Evolutionary conservation across 2,329 filamentous ascomycete species (phyloP).

Genomic region (Hymenoscyphus albidus): DNA sequence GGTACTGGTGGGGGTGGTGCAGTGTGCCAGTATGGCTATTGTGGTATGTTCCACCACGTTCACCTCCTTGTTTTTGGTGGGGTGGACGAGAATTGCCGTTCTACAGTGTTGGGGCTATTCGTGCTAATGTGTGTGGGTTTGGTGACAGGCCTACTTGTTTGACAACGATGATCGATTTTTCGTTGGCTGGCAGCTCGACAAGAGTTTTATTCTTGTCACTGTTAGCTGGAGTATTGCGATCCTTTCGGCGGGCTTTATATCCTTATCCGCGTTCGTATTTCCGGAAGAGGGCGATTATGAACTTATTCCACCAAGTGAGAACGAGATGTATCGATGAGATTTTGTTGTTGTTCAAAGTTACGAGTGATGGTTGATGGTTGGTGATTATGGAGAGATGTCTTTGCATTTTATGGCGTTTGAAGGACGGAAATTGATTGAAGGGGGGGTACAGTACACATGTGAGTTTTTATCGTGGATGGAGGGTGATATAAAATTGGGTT

Average conservation of each 20-base stretch:
- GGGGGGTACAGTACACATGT: background rate
- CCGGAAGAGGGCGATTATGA: conserved; percentile 85
- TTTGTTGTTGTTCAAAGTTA: background rate
- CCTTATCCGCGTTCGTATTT: conserved; percentile 64
- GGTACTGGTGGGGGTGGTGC: conserved; percentile 59
- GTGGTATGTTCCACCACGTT: conserved; percentile 59
- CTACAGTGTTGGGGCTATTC: too few relatives aligned
- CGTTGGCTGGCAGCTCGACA: conserved; percentile 76
- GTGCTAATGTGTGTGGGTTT: conserved; percentile 11
- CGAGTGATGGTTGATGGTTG: background rate
- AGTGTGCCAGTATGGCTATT: conserved; percentile 74
- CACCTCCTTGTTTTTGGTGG: conserved; percentile 5
- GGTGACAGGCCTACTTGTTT: conserved; percentile 69
- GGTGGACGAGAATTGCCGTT: background rate
- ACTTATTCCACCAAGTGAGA: conserved; percentile 55
- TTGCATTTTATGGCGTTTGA: background rate
- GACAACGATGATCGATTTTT: conserved; percentile 81
- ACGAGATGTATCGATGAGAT: conserved; percentile 2
- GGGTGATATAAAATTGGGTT: background rate
- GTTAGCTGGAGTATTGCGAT: conserved; percentile 52
- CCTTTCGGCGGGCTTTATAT: conserved; percentile 54
- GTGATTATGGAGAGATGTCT: background rate
- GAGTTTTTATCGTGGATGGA: background rate
- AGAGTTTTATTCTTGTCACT: conserved; percentile 70
- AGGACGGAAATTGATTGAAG: background rate